Base-by-base conservation (phyloP, 257 asterid species). In the Solanum chilense region DNA sequence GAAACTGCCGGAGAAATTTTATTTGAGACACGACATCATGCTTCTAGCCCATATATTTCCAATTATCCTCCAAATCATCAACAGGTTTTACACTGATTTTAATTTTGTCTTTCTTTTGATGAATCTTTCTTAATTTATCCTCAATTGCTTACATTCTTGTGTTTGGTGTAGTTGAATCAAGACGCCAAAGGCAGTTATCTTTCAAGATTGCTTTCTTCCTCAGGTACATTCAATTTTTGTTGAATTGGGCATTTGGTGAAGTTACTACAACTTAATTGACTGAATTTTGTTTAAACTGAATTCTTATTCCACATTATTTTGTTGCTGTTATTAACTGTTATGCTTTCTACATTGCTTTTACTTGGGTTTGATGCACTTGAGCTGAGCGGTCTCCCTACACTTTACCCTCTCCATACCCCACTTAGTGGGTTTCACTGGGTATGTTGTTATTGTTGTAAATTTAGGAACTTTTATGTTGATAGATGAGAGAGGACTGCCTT, bases 21-120 rank as follows among this genome's bases (percentile, higher is more conserved):
- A 20, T 93, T 93, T 86, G 98, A 93, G 92, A 90, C 96, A 86
- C 94, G 95, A 64, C 95, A 90, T 69, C 99, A 95, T 90, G 97
- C 98, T 89, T 93, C 98, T 66, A 90, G 93, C 70, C 97, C 95
- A 87, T 93, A 89, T 90, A 73, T 89, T 33, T 91, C 98, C 87
- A 93, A 94, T 92, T 94, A 95, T 86, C 99, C 98, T 83, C 98
- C 98, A 83, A 88, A 89, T 86, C 80, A 69, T 85, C 95, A 88
- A 62, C 94, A 91, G 95, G 98, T 94, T 42, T 42, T 71, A n/a
- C 27, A 78, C 41, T 78, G 41, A 84, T 39, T 80, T 15, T 35
- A 73, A 44, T 62, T 58, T 18, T 60, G 7, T 56, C 76, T 52
- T 45, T 87, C 37, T 60, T 78, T 62, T 35, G 52, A 86, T 78